A percentile compares a stretch with the other conserved stretches of the same genome.
Evolutionary conservation across 2,329 filamentous ascomycete genomes (phyloP).

Genomic region (Talaromyces marneffei): DNA sequence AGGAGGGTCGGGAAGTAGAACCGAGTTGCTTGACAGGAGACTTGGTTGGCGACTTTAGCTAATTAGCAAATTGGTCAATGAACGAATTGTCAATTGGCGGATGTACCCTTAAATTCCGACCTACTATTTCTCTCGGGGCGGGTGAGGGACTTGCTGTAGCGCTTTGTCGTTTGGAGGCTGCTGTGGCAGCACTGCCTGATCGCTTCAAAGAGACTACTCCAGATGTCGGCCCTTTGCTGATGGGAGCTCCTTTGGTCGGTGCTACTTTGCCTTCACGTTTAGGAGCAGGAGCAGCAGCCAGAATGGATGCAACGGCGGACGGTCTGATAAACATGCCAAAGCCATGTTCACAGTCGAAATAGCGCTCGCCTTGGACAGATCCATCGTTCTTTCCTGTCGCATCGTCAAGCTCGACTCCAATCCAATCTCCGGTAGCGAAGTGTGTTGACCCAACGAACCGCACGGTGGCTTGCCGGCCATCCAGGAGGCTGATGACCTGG

Average conservation of each 20-base stretch:
- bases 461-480: conserved; percentile 70
- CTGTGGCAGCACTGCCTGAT: conserved; percentile 39
- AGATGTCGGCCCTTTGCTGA: conserved; percentile 37
- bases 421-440: conserved; percentile 79
- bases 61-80: conserved; percentile 4
- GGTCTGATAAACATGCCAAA: conserved; percentile 85
- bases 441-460: conserved; percentile 74
- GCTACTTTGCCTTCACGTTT: conserved; percentile 33
- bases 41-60: conserved; percentile 63
- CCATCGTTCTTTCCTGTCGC: conserved; percentile 89
- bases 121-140: conserved; percentile 48
- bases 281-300: conserved; percentile 18
- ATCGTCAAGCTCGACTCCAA: conserved; percentile 81
- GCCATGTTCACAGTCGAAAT: conserved; percentile 69
- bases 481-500: conserved; percentile 70
- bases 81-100: not conserved
- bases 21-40: conserved; percentile 71
- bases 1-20: conserved; percentile 42
- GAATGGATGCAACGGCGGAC: conserved; percentile 55
- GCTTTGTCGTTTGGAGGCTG: conserved; percentile 56
- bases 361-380: conserved; percentile 76
- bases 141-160: conserved; percentile 69
- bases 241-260: conserved; percentile 22
- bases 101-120: conserved; percentile 35
- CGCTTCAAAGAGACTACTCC: conserved; percentile 31